Evolutionary conservation across 768 basidiomycete species (phyloP), one percentile per base, ranked within the genome.

Genomic region (Filobasidium wieringae): DNA sequence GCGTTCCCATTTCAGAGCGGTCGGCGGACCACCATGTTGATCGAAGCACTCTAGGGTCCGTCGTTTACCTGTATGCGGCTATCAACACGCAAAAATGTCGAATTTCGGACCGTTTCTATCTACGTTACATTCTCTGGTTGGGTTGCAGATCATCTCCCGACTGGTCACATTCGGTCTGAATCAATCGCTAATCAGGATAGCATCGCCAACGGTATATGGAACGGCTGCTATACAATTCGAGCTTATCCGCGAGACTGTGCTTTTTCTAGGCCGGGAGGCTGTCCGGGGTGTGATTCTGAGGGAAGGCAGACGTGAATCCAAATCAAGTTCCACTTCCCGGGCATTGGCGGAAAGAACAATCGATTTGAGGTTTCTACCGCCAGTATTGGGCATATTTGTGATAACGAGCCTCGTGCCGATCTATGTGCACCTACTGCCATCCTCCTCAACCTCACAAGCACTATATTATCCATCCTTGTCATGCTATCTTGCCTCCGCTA

Each of bases 221-320:
- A 90, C 87, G 0, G 90, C 88, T 15, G 82, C 89, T 0, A 86
- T 99, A 61, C 92, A 95, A 66, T 90, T 97, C 73, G 95, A 97
- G 70, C 81, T 96, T 27, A 69, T 97, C 26, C 79, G 87, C 45
- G 87, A 85, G 64, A 90, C 90, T 11, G 87, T 92, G 66, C 78
- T 97, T 41, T 96, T 97, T 72, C 78, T 97, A 7, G 84, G 85
- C 32, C 79, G 95, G n/a, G 95, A 99, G 72, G 93, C 92, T 17
- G 80, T 97, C 7, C 80, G 95, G 37, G 88, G 85, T 69, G 83
- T 87, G 6, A 79, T 95, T 4, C 78, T 95, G 15, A 81, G 91
- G n/a, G n/a, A n/a, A n/a, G n/a, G n/a, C n/a, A n/a, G n/a, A n/a
- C n/a, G n/a, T 15, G 53, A 37, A 32, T 26, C 4, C 27, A 31